phyloP scores from a whole-genome alignment of 768 basidiomycete genomes.

The Imleria badia region DNA sequence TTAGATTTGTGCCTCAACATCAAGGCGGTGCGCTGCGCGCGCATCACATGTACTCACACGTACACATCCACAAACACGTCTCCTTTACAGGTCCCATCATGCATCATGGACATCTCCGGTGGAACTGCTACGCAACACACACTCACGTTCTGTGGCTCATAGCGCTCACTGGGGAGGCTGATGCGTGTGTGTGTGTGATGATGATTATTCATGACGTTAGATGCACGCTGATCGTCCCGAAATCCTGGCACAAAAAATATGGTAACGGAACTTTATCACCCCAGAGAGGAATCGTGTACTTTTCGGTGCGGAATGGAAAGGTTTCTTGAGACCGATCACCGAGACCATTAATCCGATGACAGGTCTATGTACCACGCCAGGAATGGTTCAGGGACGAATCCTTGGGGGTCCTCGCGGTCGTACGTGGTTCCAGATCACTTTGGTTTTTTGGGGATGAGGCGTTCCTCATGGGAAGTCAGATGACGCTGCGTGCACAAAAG shows the following conservation, averaged over 20 bases:
- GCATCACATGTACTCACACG: not conserved
- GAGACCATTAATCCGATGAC: not conserved
- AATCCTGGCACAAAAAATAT: not conserved
- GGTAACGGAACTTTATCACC: constrained; percentile 3
- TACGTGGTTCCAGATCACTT: not conserved
- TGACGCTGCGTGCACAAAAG: not conserved
- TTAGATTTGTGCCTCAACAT: not conserved
- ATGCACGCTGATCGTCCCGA: constrained; percentile 7
- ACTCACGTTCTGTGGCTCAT: not conserved
- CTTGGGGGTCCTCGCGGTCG: not conserved
- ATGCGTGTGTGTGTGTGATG: not conserved
- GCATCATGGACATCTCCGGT: not conserved
- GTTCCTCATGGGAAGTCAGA: constrained; percentile 18
- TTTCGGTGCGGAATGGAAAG: not conserved
- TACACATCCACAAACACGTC: constrained; percentile 8
- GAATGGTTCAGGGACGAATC: constrained; percentile 7
- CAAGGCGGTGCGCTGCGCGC: not conserved
- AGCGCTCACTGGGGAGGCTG: not conserved
- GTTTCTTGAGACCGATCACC: constrained; percentile 5
- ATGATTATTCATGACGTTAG: not conserved
- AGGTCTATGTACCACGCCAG: not conserved
- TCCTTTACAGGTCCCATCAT: not conserved
- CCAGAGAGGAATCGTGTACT: not conserved
- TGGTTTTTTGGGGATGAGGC: not conserved
- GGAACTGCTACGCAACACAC: not conserved